Base-by-base conservation (phyloP, 1,284 basidiomycete species). In the Filobasidium uniguttulatum region DNA sequence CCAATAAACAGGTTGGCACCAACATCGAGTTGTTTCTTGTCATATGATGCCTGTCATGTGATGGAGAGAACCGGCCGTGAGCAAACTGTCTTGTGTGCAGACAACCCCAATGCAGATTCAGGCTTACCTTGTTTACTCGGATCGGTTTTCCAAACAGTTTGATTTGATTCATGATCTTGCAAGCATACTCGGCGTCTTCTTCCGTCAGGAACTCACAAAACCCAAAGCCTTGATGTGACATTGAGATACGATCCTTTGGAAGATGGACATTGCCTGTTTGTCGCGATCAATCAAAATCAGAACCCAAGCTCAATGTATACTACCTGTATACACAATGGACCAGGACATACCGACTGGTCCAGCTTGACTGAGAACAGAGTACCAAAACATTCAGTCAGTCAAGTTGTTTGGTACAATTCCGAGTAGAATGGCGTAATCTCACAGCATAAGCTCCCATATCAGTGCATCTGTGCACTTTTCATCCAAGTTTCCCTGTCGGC, bases 151-250 rank as follows among this genome's bases (percentile, higher is more conserved):
- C 93, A 77, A 86, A 98, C 46, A 98, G 73, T 71, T 98, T 98
- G 68, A 98, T 96, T 73, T 97, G 93, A 69, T 98, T 97, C 90
- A 98, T 93, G 62, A 97, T 96, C 75, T 94, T 94, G 76, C 89
- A 94, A 55, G 90, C 93, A 68, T 98, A 98, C 72, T 98, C 91
- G 59, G 93, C 90, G 71, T 97, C 94, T 65, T 90, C 86, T 71
- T 97, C 91, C 34, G 89, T 90, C 67, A 91, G 74, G 69, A 97
- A 97, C 74, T 98, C 93, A 76, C 93, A 96, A 72, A 98, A 98
- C 44, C 91, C 93, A 70, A 96, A 98, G 46, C 93, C 91, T 72
- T 98, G 94, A 67, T 98, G 93, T 3, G 85, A 77, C 83, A 91
- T 91, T 10, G 90, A 94, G 56, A 98, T 89, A 59, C 93, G 82